phyloP scores from a whole-genome alignment of 1,284 basidiomycete species.

The Ceratobasidium sp. region DNA sequence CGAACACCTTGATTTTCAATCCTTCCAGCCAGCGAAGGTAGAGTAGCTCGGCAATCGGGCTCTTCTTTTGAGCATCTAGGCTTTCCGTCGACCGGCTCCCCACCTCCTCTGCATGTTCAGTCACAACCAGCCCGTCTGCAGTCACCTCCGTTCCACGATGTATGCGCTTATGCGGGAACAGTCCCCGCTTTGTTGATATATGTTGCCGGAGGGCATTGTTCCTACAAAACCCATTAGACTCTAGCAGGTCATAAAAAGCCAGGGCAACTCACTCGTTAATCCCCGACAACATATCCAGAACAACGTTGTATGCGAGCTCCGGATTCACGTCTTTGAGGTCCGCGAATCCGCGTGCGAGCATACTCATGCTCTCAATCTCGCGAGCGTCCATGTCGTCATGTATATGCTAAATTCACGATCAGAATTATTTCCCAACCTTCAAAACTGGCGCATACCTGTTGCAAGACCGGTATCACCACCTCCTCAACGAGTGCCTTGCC shows the following conservation, averaged over 20 bases:
- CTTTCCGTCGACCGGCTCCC: conserved; percentile 48
- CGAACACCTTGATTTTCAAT: conserved; percentile 74
- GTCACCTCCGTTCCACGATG: conserved; percentile 83
- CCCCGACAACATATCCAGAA: conserved; percentile 87
- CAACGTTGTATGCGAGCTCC: conserved; percentile 80
- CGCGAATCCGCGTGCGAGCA: conserved; percentile 86
- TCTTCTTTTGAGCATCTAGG: conserved; percentile 50
- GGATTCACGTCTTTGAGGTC: conserved; percentile 84
- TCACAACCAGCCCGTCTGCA: conserved; percentile 75
- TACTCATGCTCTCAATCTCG: conserved; percentile 87
- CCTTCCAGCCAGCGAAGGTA: conserved; percentile 97
- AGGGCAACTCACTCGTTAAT: conserved; percentile 78
- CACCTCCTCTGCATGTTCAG: conserved; percentile 69
- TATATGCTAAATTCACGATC: conserved; percentile 62
- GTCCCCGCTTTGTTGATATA: conserved; percentile 70
- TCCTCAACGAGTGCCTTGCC: conserved; percentile 79
- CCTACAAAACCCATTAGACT: conserved; percentile 53
- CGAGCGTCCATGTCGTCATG: conserved; percentile 83
- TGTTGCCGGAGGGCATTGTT: conserved; percentile 75
- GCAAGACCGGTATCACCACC: conserved; percentile 77
- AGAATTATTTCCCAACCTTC: conserved; percentile 22
- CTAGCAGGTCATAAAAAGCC: neutral
- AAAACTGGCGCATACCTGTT: conserved; percentile 60
- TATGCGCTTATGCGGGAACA: conserved; percentile 80
- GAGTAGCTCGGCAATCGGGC: conserved; percentile 88